Evolutionary conservation across 495 filamentous ascomycete genomes (phyloP), one percentile per base, ranked within the genome.

Genomic region (Bombardia bombarda): DNA sequence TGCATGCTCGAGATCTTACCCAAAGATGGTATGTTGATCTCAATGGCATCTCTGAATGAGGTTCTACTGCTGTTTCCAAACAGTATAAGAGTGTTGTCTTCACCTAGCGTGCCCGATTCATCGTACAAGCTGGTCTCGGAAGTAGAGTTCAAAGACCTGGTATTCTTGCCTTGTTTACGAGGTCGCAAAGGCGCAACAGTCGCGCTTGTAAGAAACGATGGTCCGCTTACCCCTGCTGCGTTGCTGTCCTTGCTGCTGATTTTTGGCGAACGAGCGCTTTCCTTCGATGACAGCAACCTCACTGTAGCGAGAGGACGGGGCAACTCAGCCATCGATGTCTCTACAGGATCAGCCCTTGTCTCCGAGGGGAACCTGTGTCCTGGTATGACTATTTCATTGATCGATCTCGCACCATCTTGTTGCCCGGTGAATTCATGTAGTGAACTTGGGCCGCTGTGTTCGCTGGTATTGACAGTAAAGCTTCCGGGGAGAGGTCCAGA

Each of bases 401-500:
- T n/a, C n/a, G n/a, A n/a, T n/a, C n/a, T n/a, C n/a, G n/a, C n/a
- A n/a, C n/a, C n/a, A n/a, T n/a, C n/a, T n/a, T n/a, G n/a, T n/a
- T n/a, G n/a, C n/a, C n/a, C n/a, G n/a, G n/a, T n/a, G n/a, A n/a
- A n/a, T n/a, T n/a, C n/a, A n/a, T n/a, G n/a, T n/a, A n/a, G n/a
- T n/a, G n/a, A n/a, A n/a, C n/a, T n/a, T n/a, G n/a, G n/a, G n/a
- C n/a, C n/a, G n/a, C n/a, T n/a, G 19, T 20, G 12, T 28, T 12
- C 38, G 20, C 31, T 39, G 7, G 25, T 31, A 17, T 58, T 57
- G 17, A 52, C 52, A 24, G 58, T 53, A 36, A 68, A 63, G 14
- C 40, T 60, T 20, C 65, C 63, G 4, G 66, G 62, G 4, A 71
- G 32, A 23, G 66, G 65, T 7, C 60, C 65, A 1, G 66, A 69